Evolutionary conservation across 352 stramenopile species (phyloP).

Genomic region (Globisporangium alternatum): DNA sequence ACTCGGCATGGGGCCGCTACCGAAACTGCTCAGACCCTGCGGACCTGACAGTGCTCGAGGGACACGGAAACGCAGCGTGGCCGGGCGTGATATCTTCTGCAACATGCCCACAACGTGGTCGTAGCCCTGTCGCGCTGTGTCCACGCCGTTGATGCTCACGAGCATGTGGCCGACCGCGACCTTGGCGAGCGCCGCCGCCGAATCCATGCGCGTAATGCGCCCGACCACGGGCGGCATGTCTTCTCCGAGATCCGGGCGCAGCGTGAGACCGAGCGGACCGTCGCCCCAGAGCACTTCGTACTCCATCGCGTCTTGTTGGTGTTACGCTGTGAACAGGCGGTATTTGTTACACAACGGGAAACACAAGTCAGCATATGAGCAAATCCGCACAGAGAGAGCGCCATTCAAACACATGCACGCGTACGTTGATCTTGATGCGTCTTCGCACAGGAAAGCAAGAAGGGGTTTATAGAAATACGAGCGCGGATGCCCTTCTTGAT

Average conservation of each 20-base stretch:
- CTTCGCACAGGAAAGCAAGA: neutral
- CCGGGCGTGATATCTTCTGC: slow-evolving; percentile 78
- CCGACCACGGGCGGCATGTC: slow-evolving; percentile 87
- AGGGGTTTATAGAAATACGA: neutral
- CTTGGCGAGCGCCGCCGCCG: slow-evolving; percentile 71
- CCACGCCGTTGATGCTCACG: slow-evolving; percentile 85
- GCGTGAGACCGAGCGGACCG: slow-evolving; percentile 73
- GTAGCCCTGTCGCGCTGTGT: slow-evolving; percentile 85
- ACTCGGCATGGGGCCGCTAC: slow-evolving; percentile 7
- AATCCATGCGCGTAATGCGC: slow-evolving; percentile 85
- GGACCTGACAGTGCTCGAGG: slow-evolving; percentile 39
- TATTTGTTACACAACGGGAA: neutral
- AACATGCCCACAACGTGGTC: slow-evolving; percentile 79
- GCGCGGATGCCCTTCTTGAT: too few species aligned
- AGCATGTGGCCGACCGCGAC: slow-evolving; percentile 87
- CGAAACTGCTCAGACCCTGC: slow-evolving; percentile 5
- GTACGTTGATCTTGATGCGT: neutral
- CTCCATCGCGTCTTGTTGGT: slow-evolving; percentile 47
- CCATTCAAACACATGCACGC: neutral
- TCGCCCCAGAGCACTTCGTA: slow-evolving; percentile 88
- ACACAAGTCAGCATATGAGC: neutral
- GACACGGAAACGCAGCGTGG: slow-evolving; percentile 80
- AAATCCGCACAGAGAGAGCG: neutral
- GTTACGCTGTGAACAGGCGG: neutral
- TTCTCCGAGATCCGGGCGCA: slow-evolving; percentile 78